Evolutionary conservation across 352 stramenopile species (phyloP), one percentile per base, ranked within the genome.

Genomic region (Thalassiosira livingstoniorum): DNA sequence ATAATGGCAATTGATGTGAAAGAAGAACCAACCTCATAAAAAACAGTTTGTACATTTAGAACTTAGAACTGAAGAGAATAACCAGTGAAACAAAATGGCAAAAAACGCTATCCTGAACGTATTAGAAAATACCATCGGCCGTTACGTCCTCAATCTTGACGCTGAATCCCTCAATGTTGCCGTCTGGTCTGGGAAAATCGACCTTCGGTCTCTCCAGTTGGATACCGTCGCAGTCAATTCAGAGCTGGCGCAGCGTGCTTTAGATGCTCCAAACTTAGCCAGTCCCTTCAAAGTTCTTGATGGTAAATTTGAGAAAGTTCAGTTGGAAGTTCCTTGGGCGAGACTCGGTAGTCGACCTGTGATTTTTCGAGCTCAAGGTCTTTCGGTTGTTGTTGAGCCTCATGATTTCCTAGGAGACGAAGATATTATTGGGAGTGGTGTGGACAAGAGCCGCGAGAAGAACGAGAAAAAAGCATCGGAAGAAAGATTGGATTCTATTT

Each of bases 91-190:
- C 23, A 67, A 43, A 47, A 95, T 95, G 91, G 91, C 91, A 2
- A 94, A 95, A 73, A 87, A 90, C 66, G 91, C 90, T 39, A 87
- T 95, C 13, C 78, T 94, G 15, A 85, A 94, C 69, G 91, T 94
- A n/a, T 73, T 95, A 4, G 87, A 93, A 79, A 78, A 78, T 23
- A 95, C 91, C 32, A 94, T 95, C 72, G 91, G 91, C 21, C 87
- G 89, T 54, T 95, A 95, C 80, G 88, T 95, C n/a, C 76, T 77
- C 11, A 92, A 94, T 82, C 73, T 95, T 2, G 91, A 95, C 78
- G 78, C 89, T 27, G 71, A 92, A 78, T 90, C 77, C 0, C 78
- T 95, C 18, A 94, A 94, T 77, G 81, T 95, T 25, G 90, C 88
- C 21, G 70, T 95, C 0, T 95, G 90, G 90, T 89, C 77, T 43